Evolutionary conservation across 2,329 filamentous ascomycete genomes (phyloP).

Genomic region (Ophiosphaerella korrae): DNA sequence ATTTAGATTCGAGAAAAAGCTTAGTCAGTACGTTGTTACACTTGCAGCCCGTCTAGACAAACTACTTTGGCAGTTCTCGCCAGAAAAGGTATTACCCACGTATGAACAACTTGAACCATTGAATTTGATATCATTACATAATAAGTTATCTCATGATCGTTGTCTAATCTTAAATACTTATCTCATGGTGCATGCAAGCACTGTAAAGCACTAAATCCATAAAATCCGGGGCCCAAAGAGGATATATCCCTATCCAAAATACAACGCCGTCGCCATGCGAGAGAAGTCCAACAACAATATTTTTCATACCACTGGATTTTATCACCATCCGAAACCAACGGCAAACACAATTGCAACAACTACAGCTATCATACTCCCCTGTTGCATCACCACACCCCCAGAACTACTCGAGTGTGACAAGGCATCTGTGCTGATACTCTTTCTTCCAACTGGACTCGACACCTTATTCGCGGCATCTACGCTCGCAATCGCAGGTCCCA

Average conservation of each 20-base stretch:
- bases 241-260: neutral
- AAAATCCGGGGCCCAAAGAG: too few species aligned
- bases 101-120: too few species aligned
- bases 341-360: conserved; percentile 38
- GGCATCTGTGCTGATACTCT: conserved; percentile 23
- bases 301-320: neutral
- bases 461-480: conserved; percentile 73
- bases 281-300: neutral
- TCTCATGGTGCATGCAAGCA: too few species aligned
- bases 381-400: conserved; percentile 18
- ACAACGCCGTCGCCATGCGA: conserved; percentile 29
- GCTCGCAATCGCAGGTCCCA: conserved; percentile 70
- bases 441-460: conserved; percentile 34
- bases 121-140: too few species aligned
- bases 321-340: conserved; percentile 32
- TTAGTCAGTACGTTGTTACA: too few species aligned
- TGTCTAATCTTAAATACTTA: too few species aligned
- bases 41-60: too few species aligned
- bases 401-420: conserved; percentile 17
- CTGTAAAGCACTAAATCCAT: too few species aligned
- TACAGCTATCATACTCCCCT: conserved; percentile 34
- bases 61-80: too few species aligned
- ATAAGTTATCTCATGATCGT: too few species aligned
- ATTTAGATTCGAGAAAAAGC: too few species aligned
- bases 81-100: too few species aligned